A percentile compares a stretch with the other conserved stretches of the same genome.
Evolutionary conservation across 2,329 filamentous ascomycete genomes (phyloP).

Genomic region (Aspergillus melleus): DNA sequence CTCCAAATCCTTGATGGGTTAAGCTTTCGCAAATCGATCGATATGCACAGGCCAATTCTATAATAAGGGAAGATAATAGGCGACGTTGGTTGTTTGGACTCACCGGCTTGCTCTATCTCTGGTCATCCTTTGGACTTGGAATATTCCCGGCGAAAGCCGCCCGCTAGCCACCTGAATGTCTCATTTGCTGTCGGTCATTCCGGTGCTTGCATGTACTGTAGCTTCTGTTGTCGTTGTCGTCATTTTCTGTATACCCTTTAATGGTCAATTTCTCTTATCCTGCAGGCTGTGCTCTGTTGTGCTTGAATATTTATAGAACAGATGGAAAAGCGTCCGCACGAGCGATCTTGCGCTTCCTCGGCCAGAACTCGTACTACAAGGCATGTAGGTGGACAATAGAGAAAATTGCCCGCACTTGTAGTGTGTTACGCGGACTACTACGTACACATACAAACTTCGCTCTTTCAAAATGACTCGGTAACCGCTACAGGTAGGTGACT

Average conservation of each 20-base stretch:
- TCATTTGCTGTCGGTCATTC: constrained; percentile 1
- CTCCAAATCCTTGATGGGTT: constrained; percentile 9
- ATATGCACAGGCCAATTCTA: neutral
- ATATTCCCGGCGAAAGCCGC: neutral
- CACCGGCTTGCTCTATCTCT: neutral
- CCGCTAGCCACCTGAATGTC: neutral
- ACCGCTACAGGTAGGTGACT: too few species aligned
- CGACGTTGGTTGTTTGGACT: neutral
- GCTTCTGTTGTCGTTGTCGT: constrained; percentile 15
- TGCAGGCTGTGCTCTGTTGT: neutral
- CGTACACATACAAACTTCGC: too few species aligned
- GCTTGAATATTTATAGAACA: neutral
- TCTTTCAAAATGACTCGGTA: too few species aligned
- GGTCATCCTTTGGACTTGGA: neutral
- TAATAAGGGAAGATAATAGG: neutral
- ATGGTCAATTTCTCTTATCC: constrained; percentile 13
- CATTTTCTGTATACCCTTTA: constrained; percentile 27
- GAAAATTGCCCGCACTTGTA: neutral
- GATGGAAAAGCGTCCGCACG: neutral
- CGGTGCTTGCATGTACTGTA: constrained; percentile 19
- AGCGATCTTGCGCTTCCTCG: neutral
- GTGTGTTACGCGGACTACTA: neutral
- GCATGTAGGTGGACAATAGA: too few species aligned
- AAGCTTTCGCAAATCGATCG: constrained; percentile 3
- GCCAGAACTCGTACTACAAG: too few species aligned